Conservation (phyloP, 2,329 filamentous ascomycete genomes). For the Fusarium bulbicola region DNA sequence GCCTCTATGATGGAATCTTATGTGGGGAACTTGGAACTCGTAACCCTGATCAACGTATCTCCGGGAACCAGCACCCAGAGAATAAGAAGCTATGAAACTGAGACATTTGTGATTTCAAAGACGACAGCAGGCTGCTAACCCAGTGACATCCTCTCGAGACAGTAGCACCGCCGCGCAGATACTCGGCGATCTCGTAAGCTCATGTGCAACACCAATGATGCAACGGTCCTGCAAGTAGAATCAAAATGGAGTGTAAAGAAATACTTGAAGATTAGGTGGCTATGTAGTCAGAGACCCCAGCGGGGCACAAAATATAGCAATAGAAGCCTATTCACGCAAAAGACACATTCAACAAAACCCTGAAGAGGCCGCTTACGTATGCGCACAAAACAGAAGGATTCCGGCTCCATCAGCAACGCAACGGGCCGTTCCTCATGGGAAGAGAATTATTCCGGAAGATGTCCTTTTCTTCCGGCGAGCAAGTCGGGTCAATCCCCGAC, state of each 20-base stretch:
- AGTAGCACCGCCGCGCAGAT: fast-evolving
- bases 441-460: neutral
- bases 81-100: neutral
- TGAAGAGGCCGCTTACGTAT: neutral
- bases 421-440: neutral
- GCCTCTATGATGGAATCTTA: neutral
- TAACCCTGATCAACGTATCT: neutral
- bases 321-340: neutral
- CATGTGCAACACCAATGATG: no score
- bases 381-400: neutral
- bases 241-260: neutral
- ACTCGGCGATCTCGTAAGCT: neutral
- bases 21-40: neutral
- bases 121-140: neutral
- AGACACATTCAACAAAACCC: neutral
- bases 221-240: neutral
- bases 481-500: neutral
- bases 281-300: neutral
- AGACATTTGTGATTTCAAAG: neutral
- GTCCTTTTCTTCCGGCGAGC: neutral
- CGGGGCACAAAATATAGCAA: neutral
- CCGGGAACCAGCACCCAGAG: neutral
- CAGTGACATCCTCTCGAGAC: neutral
- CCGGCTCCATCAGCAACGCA: neutral
- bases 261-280: neutral